Base-by-base conservation (phyloP, 306 rosid genomes). In the Rosa rugosa region DNA sequence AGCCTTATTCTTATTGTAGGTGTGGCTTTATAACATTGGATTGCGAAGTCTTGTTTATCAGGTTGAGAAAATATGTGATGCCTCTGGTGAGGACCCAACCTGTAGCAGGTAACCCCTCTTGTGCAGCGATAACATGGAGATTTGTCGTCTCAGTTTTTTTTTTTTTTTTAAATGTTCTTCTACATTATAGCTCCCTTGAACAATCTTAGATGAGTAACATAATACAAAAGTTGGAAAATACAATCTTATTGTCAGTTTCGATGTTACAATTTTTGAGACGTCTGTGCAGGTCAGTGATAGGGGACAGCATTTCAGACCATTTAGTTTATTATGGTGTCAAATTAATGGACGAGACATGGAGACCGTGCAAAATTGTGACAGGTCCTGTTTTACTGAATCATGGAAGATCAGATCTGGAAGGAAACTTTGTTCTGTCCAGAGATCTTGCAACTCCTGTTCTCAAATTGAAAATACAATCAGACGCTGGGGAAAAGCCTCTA, bases 1-100 rank as follows among this genome's bases (percentile, higher is more conserved):
- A 82, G 62, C 38, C 57, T 79, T 73, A 31, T 72, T n/a, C 36
- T 78, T 82, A 47, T 34, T 17, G 60, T 65, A 96, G 98, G 99
- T 96, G 72, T 96, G 99, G 99, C 96, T 96, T 80, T 81, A 91
- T 79, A 82, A 90, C 64, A 38, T 90, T 65, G 97, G 93, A 80
- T 78, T 96, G 23, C 92, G 86, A 83, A 89, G 92, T 90, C 92
- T 96, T 44, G 83, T 85, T 62, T 93, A 90, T 76, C 38, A 70
- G 17, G 88, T 88, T 31, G 99, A 93, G 87, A 87, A 90, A 81
- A 77, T 96, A 76, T 96, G 99, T 60, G 99, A 96, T 84, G 86
- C 22, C 47, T 85, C 96, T 20, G 99, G 63, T 20, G 27, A 56
- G 27, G 63, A 96, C 86, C 96, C 97, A 75, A 40, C 84, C 63